Conservation (phyloP, 108 stramenopile genomes). For the Pseudonitzschia pungens region DNA sequence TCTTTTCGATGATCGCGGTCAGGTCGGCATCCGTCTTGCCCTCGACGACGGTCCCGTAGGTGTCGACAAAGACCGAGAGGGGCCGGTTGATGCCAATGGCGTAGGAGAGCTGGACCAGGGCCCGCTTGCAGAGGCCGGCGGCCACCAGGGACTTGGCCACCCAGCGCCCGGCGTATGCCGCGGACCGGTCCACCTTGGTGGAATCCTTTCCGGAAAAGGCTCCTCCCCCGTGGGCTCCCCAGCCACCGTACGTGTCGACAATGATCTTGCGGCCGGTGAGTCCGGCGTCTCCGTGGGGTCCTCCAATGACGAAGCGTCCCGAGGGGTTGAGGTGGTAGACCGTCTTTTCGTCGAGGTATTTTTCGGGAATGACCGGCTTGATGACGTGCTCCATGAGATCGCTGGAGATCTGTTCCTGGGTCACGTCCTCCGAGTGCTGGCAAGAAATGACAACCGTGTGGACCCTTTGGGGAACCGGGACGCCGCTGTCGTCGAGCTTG, state of each 20-base stretch:
- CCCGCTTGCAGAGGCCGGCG: constrained; percentile 86
- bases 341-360: constrained; percentile 96
- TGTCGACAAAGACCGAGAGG: constrained; percentile 88
- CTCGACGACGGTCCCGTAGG: constrained; percentile 92
- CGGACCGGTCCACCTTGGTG: constrained; percentile 95
- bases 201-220: constrained; percentile 96
- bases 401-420: constrained; percentile 92
- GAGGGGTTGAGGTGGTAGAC: constrained; percentile 95
- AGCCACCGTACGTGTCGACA: constrained; percentile 97
- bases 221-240: constrained; percentile 97
- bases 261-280: constrained; percentile 96
- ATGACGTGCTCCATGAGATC: constrained; percentile 98
- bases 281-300: constrained; percentile 98
- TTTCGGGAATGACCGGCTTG: constrained; percentile 93
- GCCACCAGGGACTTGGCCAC: constrained; percentile 96
- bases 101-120: constrained; percentile 91
- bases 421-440: constrained; percentile 88
- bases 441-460: constrained; percentile 97
- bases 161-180: constrained; percentile 95
- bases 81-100: constrained; percentile 95
- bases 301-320: constrained; percentile 95
- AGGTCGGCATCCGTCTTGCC: constrained; percentile 94
- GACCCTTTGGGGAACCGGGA: constrained; percentile 87
- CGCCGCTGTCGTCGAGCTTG: constrained; percentile 71
- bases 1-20: constrained; percentile 88